Evolutionary conservation across 2,329 filamentous ascomycete genomes (phyloP).

Genomic region (Kalmusia sp.): DNA sequence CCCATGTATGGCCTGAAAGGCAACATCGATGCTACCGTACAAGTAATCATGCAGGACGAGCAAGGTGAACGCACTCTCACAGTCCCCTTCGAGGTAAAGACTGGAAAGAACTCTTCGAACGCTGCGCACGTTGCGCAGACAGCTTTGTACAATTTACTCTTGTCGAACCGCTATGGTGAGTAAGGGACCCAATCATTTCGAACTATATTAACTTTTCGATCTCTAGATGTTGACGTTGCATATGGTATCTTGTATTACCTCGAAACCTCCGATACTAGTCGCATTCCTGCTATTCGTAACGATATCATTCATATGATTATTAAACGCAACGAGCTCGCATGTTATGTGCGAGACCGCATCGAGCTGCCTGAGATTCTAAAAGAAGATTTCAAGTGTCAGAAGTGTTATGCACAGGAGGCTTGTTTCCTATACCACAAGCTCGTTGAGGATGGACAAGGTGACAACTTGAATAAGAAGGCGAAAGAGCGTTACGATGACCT

Average conservation of each 20-base stretch:
- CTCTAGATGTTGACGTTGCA: constrained; percentile 79
- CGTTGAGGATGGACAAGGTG: constrained; percentile 80
- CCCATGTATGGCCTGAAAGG: constrained; percentile 97
- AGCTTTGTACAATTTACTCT: constrained; percentile 86
- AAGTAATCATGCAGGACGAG: constrained; percentile 80
- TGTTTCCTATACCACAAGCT: constrained; percentile 96
- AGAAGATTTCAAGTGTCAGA: constrained; percentile 79
- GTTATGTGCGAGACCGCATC: constrained; percentile 81
- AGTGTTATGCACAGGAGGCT: constrained; percentile 87
- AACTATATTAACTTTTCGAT: constrained; percentile 17
- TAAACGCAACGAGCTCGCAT: constrained; percentile 88
- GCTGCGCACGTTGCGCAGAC: constrained; percentile 91
- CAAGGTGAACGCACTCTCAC: constrained; percentile 73
- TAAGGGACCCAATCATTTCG: not conserved
- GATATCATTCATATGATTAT: constrained; percentile 97
- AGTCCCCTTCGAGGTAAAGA: constrained; percentile 95
- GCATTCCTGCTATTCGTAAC: constrained; percentile 83
- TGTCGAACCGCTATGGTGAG: constrained; percentile 86
- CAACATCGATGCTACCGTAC: constrained; percentile 96
- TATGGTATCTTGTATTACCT: constrained; percentile 96
- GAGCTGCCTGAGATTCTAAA: constrained; percentile 87
- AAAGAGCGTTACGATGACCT: constrained; percentile 82
- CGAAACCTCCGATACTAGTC: constrained; percentile 84
- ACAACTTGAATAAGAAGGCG: constrained; percentile 81
- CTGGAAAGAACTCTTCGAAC: constrained; percentile 79